Percentiles rank a stretch among this genome's conserved stretches.
Conservation (phyloP, 1,284 basidiomycete genomes). For the Apiotrichum sp. region DNA sequence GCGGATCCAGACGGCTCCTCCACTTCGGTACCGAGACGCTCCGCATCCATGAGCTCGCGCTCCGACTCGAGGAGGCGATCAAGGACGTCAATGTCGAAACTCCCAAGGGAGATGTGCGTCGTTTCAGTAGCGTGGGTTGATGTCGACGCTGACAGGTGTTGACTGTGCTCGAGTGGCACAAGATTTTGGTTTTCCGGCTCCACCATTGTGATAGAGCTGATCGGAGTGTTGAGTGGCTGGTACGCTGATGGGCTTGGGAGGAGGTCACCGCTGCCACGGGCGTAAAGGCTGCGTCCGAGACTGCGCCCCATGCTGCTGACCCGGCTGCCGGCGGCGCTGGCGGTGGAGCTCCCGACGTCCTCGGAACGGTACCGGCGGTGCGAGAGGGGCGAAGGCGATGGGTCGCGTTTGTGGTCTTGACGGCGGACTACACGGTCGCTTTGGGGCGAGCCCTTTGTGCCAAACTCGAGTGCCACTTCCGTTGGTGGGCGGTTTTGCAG, state of each 20-base stretch:
- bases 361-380: neutral
- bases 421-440: neutral
- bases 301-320: neutral
- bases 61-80: neutral
- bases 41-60: neutral
- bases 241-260: neutral
- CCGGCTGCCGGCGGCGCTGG: neutral
- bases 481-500: neutral
- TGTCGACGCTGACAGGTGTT: too few species aligned
- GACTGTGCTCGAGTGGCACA: neutral
- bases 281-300: too few species aligned
- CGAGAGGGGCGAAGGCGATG: neutral
- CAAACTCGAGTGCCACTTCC: slow-evolving; percentile 4
- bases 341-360: neutral
- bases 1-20: too few species aligned
- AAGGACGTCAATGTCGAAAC: neutral
- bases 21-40: neutral
- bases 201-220: neutral
- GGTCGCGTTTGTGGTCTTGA: neutral
- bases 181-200: too few species aligned
- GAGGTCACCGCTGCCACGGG: neutral
- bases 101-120: neutral
- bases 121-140: neutral
- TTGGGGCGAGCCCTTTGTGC: neutral
- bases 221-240: neutral